These are phyloP conservation scores for Blumeria graminis DNA, from an alignment of 2,329 filamentous ascomycete species.

Conservation along the genomic window DNA sequence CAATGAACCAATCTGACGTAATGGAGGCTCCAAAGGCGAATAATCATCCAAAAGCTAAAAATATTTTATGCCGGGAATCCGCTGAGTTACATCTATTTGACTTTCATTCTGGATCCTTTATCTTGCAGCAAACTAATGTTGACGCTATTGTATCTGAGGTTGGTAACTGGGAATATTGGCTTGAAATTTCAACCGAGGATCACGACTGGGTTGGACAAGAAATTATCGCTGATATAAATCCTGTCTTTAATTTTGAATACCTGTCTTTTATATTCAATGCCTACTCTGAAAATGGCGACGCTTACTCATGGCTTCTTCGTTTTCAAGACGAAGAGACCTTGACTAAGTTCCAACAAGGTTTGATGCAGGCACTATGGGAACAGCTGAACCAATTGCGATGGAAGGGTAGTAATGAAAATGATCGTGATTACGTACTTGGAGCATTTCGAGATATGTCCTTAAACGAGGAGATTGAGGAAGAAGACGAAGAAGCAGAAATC, in stretches of 20 bases:
- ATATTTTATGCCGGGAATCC: slow-evolving; percentile 48
- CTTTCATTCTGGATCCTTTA: slow-evolving; percentile 64
- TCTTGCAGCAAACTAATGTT: slow-evolving; percentile 30
- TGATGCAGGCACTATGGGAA: slow-evolving; percentile 94
- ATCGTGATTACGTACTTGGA: slow-evolving; percentile 83
- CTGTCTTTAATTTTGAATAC: slow-evolving; percentile 97
- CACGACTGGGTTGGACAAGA: slow-evolving; percentile 72
- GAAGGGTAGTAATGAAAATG: slow-evolving; percentile 75
- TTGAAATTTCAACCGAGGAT: slow-evolving; percentile 55
- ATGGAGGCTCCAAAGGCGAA: slow-evolving; percentile 35
- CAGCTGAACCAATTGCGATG: slow-evolving; percentile 86
- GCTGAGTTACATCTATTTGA: slow-evolving; percentile 90
- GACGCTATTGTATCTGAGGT: slow-evolving; percentile 63
- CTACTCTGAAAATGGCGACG: slow-evolving; percentile 66
- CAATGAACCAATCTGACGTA: slow-evolving; percentile 14
- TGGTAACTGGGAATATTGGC: slow-evolving; percentile 86
- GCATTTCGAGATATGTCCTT: slow-evolving; percentile 87
- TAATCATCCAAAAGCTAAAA: slow-evolving; percentile 39
- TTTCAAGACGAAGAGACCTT: slow-evolving; percentile 66
- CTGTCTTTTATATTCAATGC: slow-evolving; percentile 99
- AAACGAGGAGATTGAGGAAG: slow-evolving; percentile 45
- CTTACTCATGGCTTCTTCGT: slow-evolving; percentile 83
- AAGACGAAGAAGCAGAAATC: slow-evolving; percentile 24
- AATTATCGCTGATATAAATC: slow-evolving; percentile 77
- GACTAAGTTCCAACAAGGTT: slow-evolving; percentile 73